Base-by-base conservation (phyloP, 495 filamentous ascomycete genomes). In the Daldinia childiae region DNA sequence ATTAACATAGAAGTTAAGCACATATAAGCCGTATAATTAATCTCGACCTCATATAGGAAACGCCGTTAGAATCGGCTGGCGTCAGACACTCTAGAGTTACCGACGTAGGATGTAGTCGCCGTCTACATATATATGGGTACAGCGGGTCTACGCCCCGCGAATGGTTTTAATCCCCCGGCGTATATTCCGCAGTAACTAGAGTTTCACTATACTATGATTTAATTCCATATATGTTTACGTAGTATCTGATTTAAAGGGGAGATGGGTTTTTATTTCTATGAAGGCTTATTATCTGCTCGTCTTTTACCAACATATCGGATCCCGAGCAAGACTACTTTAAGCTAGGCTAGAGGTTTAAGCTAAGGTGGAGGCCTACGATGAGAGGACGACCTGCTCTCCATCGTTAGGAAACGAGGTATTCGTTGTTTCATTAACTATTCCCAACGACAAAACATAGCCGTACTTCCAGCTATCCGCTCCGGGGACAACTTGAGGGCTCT, bases 401-500 rank as follows among this genome's bases (percentile, higher is more conserved):
- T 41, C 56, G n/a, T 54, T 24, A 34, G 58, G 58, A 26, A 73
- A 73, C 4, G 38, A 56, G 4, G 72, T 73, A 38, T 73, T 67
- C 5, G 57, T 1, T 7, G 70, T 72, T 43, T 71, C 27, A 24
- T 78, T 78, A 26, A 74, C 65, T 34, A 78, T 21, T 7, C 68
- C 76, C 21, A 76, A 58, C 6, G 71, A 62, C 29, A 78, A 26
- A 19, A 70, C 68, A 38, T 50, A 78, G 11, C 76, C 76, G 29
- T 78, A 67, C 43, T 71, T 75, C 76, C 74, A 78, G 58, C 64
- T 72, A 34, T 77, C 76, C 1, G 76, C 76, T n/a, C 76, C 76
- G 0, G 39, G 17, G 3, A 64, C 43, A 15, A 77, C 39, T 1
- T 59, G 24, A 14, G 62, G 60, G 4, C 59, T 56, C 1, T 38